Base-by-base conservation (phyloP, 176 grass and related monocot genomes). In the Cymbopogon citratus region DNA sequence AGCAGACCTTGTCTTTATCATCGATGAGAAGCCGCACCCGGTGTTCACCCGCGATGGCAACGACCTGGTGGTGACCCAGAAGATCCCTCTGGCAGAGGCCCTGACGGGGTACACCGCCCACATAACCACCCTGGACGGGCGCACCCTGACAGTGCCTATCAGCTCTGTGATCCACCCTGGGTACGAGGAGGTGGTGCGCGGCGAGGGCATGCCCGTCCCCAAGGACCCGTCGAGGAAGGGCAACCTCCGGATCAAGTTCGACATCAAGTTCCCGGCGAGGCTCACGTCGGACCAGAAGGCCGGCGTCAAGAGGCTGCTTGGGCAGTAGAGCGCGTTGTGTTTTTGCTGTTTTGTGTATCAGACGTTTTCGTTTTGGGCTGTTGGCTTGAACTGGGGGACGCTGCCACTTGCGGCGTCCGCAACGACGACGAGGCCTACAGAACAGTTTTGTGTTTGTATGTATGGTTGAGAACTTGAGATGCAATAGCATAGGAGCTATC, bases 11-110 rank as follows among this genome's bases (percentile, higher is more conserved):
- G 90, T 95, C 7, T 95, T 98, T 84, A 90, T 95, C 76, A 94
- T 98, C 41, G 92, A 98, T 71, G 92, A 98, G 87, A 98, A 98
- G 85, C 92, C 92, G 6, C 95, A 98, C 69, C 63, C 92, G n/a
- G 82, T 94, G 40, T 98, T 95, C 88, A 84, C 92, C 41, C 89
- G 95, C 7, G 92, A 98, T 5, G 90, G 95, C 68, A 95, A 98
- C 54, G 92, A 98, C 69, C 95, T 98, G 18, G 86, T 98, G 1
- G 69, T 57, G 44, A 95, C 87, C 35, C 86, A 91, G 79, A 94
- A 95, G 84, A 80, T 98, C 9, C 79, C 95, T 3, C 88, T 94
- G 0, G 83, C 81, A 0, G 92, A 98, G 36, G 95, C 95, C 45
- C 84, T 98, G 59, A 88, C 92, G 0, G 95, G 90, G 12, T 68